Evolutionary conservation across 2,329 filamentous ascomycete genomes (phyloP).

Genomic region (Scedosporium aurantiacum): DNA sequence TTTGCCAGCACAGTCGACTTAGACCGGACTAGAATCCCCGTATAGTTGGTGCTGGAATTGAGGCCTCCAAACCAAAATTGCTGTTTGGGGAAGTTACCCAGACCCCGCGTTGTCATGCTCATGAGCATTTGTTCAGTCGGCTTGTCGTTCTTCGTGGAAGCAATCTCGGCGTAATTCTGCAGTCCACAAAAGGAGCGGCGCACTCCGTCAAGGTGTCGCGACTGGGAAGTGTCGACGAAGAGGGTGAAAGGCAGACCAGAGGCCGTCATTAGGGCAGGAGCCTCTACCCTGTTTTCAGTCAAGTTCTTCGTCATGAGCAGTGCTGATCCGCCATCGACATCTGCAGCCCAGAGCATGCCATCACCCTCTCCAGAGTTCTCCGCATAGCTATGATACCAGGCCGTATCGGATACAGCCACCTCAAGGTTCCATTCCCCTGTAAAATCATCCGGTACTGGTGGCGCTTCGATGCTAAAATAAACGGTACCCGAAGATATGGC

Average conservation of each 20-base stretch:
- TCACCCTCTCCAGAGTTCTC: conserved; percentile 24
- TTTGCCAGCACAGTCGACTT: conserved; percentile 33
- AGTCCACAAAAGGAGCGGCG: conserved; percentile 76
- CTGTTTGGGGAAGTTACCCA: conserved; percentile 62
- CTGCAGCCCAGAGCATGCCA: conserved; percentile 43
- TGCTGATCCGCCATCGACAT: conserved; percentile 70
- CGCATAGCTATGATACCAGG: conserved; percentile 59
- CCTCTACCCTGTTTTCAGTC: conserved; percentile 43
- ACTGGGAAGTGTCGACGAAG: conserved; percentile 57
- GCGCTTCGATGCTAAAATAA: conserved; percentile 67
- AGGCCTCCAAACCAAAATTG: conserved; percentile 78
- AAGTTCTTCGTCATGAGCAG: conserved; percentile 74
- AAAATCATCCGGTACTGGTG: conserved; percentile 48
- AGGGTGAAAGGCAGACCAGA: conserved; percentile 57
- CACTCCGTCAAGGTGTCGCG: conserved; percentile 54
- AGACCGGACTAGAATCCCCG: conserved; percentile 60
- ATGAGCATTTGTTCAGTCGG: conserved; percentile 37
- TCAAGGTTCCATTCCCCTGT: conserved; percentile 66
- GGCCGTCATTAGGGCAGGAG: conserved; percentile 27
- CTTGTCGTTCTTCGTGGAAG: conserved; percentile 38
- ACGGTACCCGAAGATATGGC: conserved; percentile 51
- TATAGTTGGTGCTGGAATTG: conserved; percentile 60
- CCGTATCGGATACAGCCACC: conserved; percentile 72
- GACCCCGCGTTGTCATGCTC: conserved; percentile 58
- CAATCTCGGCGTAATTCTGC: conserved; percentile 51